Evolutionary conservation across 2,329 filamentous ascomycete species (phyloP).

Genomic region (Anthostomella pinea): DNA sequence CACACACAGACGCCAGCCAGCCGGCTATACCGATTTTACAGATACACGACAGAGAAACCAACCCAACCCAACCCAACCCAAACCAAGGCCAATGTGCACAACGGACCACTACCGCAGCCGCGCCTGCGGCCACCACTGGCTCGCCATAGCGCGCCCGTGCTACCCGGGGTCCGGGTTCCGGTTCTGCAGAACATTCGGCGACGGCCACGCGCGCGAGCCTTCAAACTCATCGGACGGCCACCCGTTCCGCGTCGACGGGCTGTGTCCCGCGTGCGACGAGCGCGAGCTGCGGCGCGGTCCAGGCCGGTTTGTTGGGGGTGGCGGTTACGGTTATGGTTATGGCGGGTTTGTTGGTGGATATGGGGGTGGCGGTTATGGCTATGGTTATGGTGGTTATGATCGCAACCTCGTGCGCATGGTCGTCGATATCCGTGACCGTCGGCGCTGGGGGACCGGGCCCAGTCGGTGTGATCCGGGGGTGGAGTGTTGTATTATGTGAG

Average conservation of each 20-base stretch:
- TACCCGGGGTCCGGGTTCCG: slow-evolving; percentile 48
- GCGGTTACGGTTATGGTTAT: too few species aligned
- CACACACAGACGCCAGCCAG: not conserved
- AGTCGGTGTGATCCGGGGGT: slow-evolving; percentile 35
- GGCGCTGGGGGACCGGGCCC: slow-evolving; percentile 49
- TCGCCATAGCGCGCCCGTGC: slow-evolving; percentile 46
- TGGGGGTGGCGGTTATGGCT: too few species aligned
- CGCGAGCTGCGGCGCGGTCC: slow-evolving; percentile 37
- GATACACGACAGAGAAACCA: not conserved
- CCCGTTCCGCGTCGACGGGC: slow-evolving; percentile 20
- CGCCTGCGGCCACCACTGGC: slow-evolving; percentile 52
- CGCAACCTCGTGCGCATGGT: slow-evolving; percentile 47
- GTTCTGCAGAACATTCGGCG: slow-evolving; percentile 43
- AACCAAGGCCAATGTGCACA: slow-evolving; percentile 41
- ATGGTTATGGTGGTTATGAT: slow-evolving; percentile 42
- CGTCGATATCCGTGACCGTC: slow-evolving; percentile 38
- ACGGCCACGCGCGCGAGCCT: slow-evolving; percentile 36
- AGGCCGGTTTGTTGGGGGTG: too few species aligned
- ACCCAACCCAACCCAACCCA: too few species aligned
- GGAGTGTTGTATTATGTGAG: slow-evolving; percentile 41
- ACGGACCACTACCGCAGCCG: slow-evolving; percentile 48
- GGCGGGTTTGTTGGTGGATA: too few species aligned
- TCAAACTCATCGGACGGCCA: slow-evolving; percentile 35
- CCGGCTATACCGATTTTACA: not conserved
- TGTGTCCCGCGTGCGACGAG: slow-evolving; percentile 38